Conservation (phyloP, 75 land plant genomes). For the Pinus tabuliformis region DNA sequence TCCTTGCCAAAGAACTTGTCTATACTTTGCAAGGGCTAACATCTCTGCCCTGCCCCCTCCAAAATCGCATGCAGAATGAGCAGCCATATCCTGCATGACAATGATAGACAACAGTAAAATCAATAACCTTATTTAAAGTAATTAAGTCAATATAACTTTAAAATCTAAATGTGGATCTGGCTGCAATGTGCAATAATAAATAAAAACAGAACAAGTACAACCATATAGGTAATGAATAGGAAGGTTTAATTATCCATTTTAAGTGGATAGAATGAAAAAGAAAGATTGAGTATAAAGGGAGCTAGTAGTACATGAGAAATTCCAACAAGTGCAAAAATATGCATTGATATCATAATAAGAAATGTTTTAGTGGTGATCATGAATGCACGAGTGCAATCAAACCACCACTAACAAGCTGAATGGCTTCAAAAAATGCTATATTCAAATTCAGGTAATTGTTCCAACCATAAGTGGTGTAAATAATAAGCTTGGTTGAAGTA, state of each 20-base stretch:
- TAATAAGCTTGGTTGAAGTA: too few species aligned
- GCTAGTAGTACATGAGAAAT: too few species aligned
- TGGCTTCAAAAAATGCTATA: too few species aligned
- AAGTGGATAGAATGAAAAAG: not conserved
- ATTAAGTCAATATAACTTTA: not conserved
- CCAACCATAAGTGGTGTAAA: too few species aligned
- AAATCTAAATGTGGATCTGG: not conserved
- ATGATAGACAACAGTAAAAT: not conserved
- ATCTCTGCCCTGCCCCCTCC: conserved; percentile 95
- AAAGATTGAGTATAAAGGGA: not conserved
- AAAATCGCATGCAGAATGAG: conserved; percentile 97
- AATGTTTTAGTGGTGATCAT: too few species aligned
- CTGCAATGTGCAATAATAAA: not conserved
- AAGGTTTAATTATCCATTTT: not conserved
- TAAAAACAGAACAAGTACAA: not conserved
- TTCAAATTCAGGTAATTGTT: too few species aligned
- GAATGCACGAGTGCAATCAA: too few species aligned
- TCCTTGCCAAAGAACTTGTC: conserved; percentile 89
- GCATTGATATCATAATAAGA: too few species aligned
- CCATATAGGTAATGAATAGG: not conserved
- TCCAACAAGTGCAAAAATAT: too few species aligned
- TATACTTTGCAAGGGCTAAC: conserved; percentile 81
- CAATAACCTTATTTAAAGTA: not conserved
- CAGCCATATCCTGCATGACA: conserved; percentile 86
- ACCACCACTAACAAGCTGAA: too few species aligned